Base-by-base conservation (phyloP, 768 basidiomycete species). In the Boletus tomentosulus region DNA sequence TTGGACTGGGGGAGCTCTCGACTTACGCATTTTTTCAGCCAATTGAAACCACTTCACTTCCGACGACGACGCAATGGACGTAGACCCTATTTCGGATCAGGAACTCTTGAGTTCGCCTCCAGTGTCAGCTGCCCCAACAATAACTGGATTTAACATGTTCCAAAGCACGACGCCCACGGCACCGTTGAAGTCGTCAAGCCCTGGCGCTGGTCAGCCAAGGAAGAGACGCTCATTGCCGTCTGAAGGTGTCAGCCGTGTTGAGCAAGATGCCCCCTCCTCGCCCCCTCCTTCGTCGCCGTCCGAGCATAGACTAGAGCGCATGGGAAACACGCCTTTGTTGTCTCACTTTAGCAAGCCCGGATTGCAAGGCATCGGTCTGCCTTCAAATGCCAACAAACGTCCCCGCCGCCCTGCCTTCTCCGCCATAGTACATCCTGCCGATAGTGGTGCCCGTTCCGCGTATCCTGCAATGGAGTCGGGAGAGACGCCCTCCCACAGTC, bases 51-150 rank as follows among this genome's bases (percentile, higher is more conserved):
- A 70, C 73, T 9, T 78, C 80, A 47, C 64, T 75, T 25, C 76
- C 78, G 73, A 71, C 41, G 80, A 83, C 60, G 78, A 89, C 68
- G 85, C 84, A 30, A 92, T 92, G 90, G 90, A 92, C 59, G 78
- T 92, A 33, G 90, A 92, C 65, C 77, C 79, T 16, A 64, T 62
- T 48, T 80, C 80, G 19, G 78, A 74, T 44, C 70, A 73, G 39
- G 24, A 64, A 68, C 52, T 68, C 61, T 50, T 73, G 69, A 54
- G 69, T 71, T 49, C 73, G 57, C 55, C 69, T 34, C 76, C 78
- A 45, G 63, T 75, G 25, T 80, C 84, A 10, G 77, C 80, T 24
- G 79, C 76, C 13, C 77, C 83, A 0, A 78, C 80, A 1, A 68
- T 77, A 34, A 78, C 76, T 8, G 72, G 68, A n/a, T 83, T 89